Percentiles rank a stretch among this genome's conserved stretches.
These are phyloP conservation scores for Pinus tabuliformis DNA, from an alignment of 75 land plant genomes.

Conservation along the genomic window DNA sequence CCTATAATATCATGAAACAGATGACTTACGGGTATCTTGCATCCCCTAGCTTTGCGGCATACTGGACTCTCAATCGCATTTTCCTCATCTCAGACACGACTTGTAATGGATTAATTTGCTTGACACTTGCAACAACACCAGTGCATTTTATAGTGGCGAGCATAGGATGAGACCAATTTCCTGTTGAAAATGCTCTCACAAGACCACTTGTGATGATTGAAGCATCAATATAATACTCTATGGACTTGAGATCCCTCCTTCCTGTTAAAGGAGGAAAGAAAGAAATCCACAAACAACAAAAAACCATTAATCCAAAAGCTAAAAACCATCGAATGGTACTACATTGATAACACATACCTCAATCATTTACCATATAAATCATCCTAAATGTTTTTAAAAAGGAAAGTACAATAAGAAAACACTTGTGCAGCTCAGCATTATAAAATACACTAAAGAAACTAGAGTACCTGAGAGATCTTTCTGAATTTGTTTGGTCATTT, in stretches of 20 bases:
- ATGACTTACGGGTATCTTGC: conserved; percentile 90
- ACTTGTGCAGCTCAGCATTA: no score
- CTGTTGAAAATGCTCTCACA: conserved; percentile 74
- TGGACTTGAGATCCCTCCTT: conserved; percentile 17
- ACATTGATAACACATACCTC: neutral
- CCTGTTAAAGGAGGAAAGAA: conserved; percentile 1
- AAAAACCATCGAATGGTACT: neutral
- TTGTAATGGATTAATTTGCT: conserved; percentile 79
- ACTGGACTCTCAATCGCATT: conserved; percentile 56
- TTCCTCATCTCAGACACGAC: conserved; percentile 68
- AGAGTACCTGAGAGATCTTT: conserved; percentile 50
- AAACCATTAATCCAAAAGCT: neutral
- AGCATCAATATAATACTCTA: conserved; percentile 57
- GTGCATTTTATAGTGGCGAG: conserved; percentile 44
- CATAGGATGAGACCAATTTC: conserved; percentile 69
- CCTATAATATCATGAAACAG: neutral
- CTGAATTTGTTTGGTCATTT: conserved; percentile 58
- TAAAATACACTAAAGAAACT: neutral
- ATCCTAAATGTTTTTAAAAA: neutral
- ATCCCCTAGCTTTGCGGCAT: conserved; percentile 63
- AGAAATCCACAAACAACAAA: neutral
- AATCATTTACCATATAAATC: neutral
- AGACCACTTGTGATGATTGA: conserved; percentile 78
- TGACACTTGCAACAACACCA: conserved; percentile 80
- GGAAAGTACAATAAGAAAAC: neutral